phyloP scores from a whole-genome alignment of 306 rosid genomes.

The Begonia peltatifolia region DNA sequence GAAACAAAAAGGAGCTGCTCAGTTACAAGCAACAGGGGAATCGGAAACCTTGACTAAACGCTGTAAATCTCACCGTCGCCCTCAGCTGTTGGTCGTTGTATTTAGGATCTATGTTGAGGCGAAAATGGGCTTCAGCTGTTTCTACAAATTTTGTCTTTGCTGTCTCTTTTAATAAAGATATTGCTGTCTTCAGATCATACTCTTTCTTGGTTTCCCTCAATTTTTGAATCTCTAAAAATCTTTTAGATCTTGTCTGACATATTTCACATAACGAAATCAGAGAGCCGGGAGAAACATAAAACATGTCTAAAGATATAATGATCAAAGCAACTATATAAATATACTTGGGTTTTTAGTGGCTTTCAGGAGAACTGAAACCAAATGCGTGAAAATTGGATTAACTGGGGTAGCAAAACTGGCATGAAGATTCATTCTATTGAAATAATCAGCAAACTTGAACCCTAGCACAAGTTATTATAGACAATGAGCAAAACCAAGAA shows the following conservation, averaged over 20 bases:
- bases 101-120: constrained; percentile 94
- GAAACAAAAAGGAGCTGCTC: neutral
- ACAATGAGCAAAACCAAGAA: constrained; percentile 7
- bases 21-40: too few relatives aligned
- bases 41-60: constrained; percentile 2
- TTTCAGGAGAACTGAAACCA: neutral
- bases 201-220: constrained; percentile 78
- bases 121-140: constrained; percentile 96
- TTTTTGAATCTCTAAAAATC: constrained; percentile 91
- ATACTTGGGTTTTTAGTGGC: too few relatives aligned
- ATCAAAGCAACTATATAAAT: too few relatives aligned
- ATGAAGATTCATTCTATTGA: neutral
- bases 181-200: constrained; percentile 62
- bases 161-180: constrained; percentile 61
- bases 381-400: neutral
- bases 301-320: too few relatives aligned
- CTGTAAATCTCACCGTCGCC: constrained; percentile 71
- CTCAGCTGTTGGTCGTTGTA: constrained; percentile 95
- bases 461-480: neutral
- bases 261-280: constrained; percentile 4
- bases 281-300: too few relatives aligned
- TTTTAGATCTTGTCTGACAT: constrained; percentile 69
- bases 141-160: constrained; percentile 68
- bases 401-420: neutral
- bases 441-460: constrained; percentile 2